Evolutionary conservation across 169 alveolate genomes (phyloP).

Genomic region (Blepharisma undulans): DNA sequence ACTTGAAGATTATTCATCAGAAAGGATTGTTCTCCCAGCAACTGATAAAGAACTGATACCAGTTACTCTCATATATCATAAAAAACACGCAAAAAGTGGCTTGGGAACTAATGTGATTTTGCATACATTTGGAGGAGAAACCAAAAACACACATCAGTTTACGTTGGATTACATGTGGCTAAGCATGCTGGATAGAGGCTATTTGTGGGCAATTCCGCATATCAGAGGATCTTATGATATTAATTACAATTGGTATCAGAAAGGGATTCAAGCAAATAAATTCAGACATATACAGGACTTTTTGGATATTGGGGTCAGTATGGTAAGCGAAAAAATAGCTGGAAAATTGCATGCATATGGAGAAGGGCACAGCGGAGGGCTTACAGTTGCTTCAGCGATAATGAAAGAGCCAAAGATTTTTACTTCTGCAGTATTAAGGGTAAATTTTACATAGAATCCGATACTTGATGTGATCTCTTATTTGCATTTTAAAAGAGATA

Average conservation of each 20-base stretch:
- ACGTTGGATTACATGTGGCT: slow-evolving; percentile 5
- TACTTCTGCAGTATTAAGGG: slow-evolving; percentile 27
- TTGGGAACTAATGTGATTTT: background rate
- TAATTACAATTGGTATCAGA: slow-evolving; percentile 39
- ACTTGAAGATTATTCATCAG: slow-evolving; percentile 37
- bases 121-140: slow-evolving; percentile 5
- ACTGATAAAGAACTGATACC: slow-evolving; percentile 36
- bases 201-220: slow-evolving; percentile 43
- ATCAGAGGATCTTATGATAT: slow-evolving; percentile 42
- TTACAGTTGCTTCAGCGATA: slow-evolving; percentile 33
- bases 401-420: slow-evolving; percentile 39
- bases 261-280: slow-evolving; percentile 36
- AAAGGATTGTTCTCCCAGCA: slow-evolving; percentile 32
- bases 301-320: slow-evolving; percentile 3
- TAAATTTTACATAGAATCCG: slow-evolving; percentile 28
- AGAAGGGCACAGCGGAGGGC: slow-evolving; percentile 38
- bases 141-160: slow-evolving; percentile 6
- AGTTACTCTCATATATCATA: slow-evolving; percentile 38
- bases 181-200: slow-evolving; percentile 42
- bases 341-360: background rate
- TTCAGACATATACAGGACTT: slow-evolving; percentile 37
- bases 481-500: background rate
- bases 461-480: slow-evolving; percentile 18
- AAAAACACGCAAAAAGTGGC: slow-evolving; percentile 3
- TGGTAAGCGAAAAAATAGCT: slow-evolving; percentile 38